Percentiles rank a stretch among this genome's conserved stretches.
Conservation (phyloP, 2,329 filamentous ascomycete genomes). For the Pestalotiopsis sp. region DNA sequence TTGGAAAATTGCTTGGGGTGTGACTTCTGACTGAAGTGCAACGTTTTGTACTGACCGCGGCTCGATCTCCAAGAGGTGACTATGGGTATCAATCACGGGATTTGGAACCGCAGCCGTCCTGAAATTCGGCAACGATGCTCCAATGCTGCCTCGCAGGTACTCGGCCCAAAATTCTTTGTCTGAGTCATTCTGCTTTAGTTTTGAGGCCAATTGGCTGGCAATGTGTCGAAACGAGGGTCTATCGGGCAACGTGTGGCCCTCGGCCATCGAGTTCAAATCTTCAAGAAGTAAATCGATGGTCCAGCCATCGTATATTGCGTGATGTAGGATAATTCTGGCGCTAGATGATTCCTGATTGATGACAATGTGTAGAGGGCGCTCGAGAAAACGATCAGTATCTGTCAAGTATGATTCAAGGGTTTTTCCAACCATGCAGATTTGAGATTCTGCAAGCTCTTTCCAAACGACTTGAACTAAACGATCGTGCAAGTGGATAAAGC, state of each 20-base stretch:
- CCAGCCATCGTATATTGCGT: slow-evolving; percentile 93
- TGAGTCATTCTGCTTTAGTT: slow-evolving; percentile 31
- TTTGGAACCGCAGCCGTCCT: slow-evolving; percentile 35
- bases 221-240: slow-evolving; percentile 64
- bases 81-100: slow-evolving; percentile 25
- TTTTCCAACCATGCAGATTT: slow-evolving; percentile 41
- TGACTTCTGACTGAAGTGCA: slow-evolving; percentile 46
- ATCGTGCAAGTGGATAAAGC: slow-evolving; percentile 61
- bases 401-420: slow-evolving; percentile 40
- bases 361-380: slow-evolving; percentile 62
- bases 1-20: slow-evolving; percentile 75
- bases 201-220: slow-evolving; percentile 40
- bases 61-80: slow-evolving; percentile 33
- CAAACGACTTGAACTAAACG: slow-evolving; percentile 66
- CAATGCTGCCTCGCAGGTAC: slow-evolving; percentile 58
- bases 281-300: slow-evolving; percentile 73
- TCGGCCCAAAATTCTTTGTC: slow-evolving; percentile 69
- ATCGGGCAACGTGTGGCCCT: slow-evolving; percentile 20
- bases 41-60: slow-evolving; percentile 33
- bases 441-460: slow-evolving; percentile 43
- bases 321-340: slow-evolving; percentile 66
- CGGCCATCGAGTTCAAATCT: slow-evolving; percentile 61
- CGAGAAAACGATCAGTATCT: slow-evolving; percentile 43
- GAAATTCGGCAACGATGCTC: slow-evolving; percentile 59
- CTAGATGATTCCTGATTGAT: slow-evolving; percentile 35